Conservation (phyloP, 768 basidiomycete genomes). For the Phanerodontia chrysosporium region DNA sequence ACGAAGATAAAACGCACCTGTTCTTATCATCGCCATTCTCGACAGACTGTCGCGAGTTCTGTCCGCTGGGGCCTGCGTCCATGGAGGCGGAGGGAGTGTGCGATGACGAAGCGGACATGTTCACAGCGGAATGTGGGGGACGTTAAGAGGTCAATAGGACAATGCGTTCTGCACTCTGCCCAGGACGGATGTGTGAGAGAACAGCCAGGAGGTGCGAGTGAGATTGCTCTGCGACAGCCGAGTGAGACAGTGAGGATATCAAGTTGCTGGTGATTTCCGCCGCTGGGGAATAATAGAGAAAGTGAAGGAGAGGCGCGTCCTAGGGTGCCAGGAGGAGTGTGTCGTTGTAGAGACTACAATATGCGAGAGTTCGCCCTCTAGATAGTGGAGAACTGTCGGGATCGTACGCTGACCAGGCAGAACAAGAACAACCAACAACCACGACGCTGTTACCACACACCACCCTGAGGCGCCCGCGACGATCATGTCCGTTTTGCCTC, state of each 20-base stretch:
- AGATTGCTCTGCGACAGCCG: not conserved
- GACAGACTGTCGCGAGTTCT: conserved; percentile 13
- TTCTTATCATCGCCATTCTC: conserved; percentile 27
- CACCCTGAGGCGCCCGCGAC: not conserved
- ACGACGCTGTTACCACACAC: not conserved
- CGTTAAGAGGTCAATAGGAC: not conserved
- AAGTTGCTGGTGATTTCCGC: not conserved
- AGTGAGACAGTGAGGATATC: conserved; percentile 4
- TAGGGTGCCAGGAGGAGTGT: conserved; percentile 16
- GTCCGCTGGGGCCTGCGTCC: conserved; percentile 21
- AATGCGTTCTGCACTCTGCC: not conserved
- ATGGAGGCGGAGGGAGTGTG: conserved; percentile 19
- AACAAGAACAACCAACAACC: conserved; percentile 18
- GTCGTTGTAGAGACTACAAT: conserved; percentile 4
- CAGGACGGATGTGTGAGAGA: not conserved
- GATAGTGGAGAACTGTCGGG: conserved; percentile 14
- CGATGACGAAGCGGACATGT: conserved; percentile 25
- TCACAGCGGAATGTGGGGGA: conserved; percentile 7
- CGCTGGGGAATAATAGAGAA: conserved; percentile 1
- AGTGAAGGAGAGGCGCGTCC: conserved; percentile 29
- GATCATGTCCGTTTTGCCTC: conserved; percentile 3
- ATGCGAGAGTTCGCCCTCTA: conserved; percentile 13
- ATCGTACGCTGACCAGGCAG: conserved; percentile 23
- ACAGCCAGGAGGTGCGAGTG: not conserved
- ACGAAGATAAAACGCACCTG: conserved; percentile 15